Evolutionary conservation across 2,329 filamentous ascomycete species (phyloP).

Genomic region (Diplodia intermedia): DNA sequence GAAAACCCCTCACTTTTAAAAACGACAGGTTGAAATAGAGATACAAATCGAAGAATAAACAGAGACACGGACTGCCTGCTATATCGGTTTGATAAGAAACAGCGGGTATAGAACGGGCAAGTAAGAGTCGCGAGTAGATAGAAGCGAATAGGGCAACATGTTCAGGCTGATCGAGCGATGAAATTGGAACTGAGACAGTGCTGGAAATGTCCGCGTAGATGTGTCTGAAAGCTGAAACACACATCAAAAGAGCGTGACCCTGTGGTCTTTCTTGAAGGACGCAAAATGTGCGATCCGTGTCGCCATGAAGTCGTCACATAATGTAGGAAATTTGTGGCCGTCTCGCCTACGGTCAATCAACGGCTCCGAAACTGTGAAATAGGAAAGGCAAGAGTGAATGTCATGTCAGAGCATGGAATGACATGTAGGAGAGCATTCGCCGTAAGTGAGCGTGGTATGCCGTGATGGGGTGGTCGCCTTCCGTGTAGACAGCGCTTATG

Average conservation of each 20-base stretch:
- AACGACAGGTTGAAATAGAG: neutral
- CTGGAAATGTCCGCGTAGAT: neutral
- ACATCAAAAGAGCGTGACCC: neutral
- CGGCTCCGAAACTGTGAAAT: neutral
- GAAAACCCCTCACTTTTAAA: neutral
- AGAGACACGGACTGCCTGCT: slow-evolving; percentile 8
- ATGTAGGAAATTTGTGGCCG: neutral
- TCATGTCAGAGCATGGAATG: neutral
- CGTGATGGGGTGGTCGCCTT: neutral
- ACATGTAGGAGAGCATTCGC: slow-evolving; percentile 11
- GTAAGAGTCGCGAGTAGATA: neutral
- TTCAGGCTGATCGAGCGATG: neutral
- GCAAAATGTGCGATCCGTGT: neutral
- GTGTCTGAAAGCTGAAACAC: neutral
- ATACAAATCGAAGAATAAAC: neutral
- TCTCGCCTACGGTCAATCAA: neutral
- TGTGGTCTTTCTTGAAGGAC: neutral
- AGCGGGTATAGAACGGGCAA: slow-evolving; percentile 20
- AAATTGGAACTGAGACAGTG: neutral
- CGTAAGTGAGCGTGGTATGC: slow-evolving; percentile 15
- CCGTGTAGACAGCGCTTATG: neutral
- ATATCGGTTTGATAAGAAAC: slow-evolving; percentile 14
- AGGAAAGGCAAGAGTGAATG: slow-evolving; percentile 6
- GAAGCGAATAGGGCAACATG: slow-evolving; percentile 4
- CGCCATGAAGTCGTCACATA: neutral